Conservation (phyloP, 2,329 filamentous ascomycete species). For the Dactylellina drechsleri region DNA sequence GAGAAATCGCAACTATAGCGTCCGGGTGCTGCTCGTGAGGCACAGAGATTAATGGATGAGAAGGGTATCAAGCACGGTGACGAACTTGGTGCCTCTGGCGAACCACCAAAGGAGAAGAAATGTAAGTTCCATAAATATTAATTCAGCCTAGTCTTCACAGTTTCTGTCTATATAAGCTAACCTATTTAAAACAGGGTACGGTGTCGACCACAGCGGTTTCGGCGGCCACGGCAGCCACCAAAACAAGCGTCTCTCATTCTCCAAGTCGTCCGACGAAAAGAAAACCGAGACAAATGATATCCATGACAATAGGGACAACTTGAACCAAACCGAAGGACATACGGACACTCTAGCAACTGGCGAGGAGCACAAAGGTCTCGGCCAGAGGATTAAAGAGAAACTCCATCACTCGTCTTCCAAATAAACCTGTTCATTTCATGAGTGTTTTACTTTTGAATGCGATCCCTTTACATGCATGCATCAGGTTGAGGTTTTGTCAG, state of each 20-base stretch:
- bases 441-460: neutral
- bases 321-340: neutral
- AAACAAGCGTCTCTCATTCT: constrained; percentile 40
- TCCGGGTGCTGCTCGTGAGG: constrained; percentile 73
- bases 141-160: no score
- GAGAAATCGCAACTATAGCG: constrained; percentile 59
- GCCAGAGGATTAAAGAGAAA: constrained; percentile 72
- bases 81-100: constrained; percentile 52
- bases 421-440: neutral
- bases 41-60: constrained; percentile 70
- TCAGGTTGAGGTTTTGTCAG: no score
- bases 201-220: constrained; percentile 49
- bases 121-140: constrained; percentile 12
- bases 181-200: constrained; percentile 43
- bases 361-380: constrained; percentile 53
- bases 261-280: constrained; percentile 12
- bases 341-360: neutral
- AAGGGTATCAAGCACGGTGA: constrained; percentile 64
- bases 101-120: constrained; percentile 47
- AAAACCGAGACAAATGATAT: neutral
- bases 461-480: no score
- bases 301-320: neutral
- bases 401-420: constrained; percentile 64
- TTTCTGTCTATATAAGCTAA: no score
- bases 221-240: constrained; percentile 47